Percentiles rank a stretch among this genome's conserved stretches.
phyloP scores from a whole-genome alignment of 192 early-diverging fungal genomes.

The Nowakowskiella sp. region DNA sequence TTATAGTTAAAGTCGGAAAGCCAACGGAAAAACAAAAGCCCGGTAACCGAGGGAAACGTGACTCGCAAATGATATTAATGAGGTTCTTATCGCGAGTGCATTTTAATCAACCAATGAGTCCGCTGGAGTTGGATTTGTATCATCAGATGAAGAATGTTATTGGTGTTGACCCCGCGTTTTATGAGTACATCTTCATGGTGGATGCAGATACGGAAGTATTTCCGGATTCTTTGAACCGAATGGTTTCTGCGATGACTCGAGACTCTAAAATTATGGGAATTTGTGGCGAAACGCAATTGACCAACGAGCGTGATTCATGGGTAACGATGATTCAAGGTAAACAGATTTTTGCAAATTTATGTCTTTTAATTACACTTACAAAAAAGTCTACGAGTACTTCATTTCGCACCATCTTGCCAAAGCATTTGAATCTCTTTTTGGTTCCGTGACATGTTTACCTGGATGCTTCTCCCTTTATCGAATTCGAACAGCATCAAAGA shows the following conservation, averaged over 20 bases:
- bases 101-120: constrained; percentile 56
- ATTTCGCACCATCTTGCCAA: constrained; percentile 33
- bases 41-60: constrained; percentile 77
- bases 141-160: constrained; percentile 60
- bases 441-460: constrained; percentile 42
- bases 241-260: constrained; percentile 28
- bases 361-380: too few relatives aligned
- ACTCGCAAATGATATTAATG: constrained; percentile 73
- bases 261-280: constrained; percentile 77
- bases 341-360: too few relatives aligned
- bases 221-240: constrained; percentile 20
- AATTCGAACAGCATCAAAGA: constrained; percentile 48
- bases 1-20: constrained; percentile 83
- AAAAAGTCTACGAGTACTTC: constrained; percentile 86
- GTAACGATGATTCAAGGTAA: constrained; percentile 90
- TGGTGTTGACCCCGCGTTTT: constrained; percentile 56
- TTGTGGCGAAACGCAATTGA: constrained; percentile 80
- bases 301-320: constrained; percentile 75
- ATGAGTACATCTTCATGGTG: constrained; percentile 37
- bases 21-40: constrained; percentile 66
- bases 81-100: constrained; percentile 62
- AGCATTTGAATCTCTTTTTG: constrained; percentile 44
- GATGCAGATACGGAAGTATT: constrained; percentile 37
- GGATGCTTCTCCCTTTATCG: constrained; percentile 45
- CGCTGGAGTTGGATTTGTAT: constrained; percentile 63